Conservation (phyloP, 805 yeast genomes). For the Pichia phayaonensis region DNA sequence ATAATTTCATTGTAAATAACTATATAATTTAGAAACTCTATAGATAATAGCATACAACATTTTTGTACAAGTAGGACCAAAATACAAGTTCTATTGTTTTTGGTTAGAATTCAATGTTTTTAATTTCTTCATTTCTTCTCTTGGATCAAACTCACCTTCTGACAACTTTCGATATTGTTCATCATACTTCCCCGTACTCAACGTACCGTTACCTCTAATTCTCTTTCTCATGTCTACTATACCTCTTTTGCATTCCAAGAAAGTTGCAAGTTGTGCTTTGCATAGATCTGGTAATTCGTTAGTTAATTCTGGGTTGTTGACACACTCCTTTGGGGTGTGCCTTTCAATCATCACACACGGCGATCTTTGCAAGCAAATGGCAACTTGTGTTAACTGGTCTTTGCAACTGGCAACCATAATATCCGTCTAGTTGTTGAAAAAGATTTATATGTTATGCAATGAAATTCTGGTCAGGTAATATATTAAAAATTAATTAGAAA, state of each 20-base stretch:
- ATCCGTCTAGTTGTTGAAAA: neutral
- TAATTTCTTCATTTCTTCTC: conserved; percentile 70
- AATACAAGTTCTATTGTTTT: conserved; percentile 24
- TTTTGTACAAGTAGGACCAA: neutral
- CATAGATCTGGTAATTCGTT: conserved; percentile 82
- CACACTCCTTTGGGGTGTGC: conserved; percentile 81
- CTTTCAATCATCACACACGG: conserved; percentile 92
- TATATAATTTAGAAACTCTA: neutral
- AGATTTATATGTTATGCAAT: neutral
- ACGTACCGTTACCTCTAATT: conserved; percentile 87
- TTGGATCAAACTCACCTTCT: conserved; percentile 73
- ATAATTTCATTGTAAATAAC: neutral
- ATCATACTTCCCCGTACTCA: conserved; percentile 88
- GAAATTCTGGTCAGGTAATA: too few relatives aligned
- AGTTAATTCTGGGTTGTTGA: conserved; percentile 70
- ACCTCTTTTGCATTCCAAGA: conserved; percentile 86
- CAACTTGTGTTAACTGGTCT: conserved; percentile 92
- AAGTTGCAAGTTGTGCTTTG: conserved; percentile 73
- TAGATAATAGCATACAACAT: neutral
- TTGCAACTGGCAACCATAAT: conserved; percentile 72
- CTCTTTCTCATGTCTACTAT: conserved; percentile 87
- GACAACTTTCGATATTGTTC: conserved; percentile 76
- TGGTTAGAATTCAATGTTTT: conserved; percentile 49
- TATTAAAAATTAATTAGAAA: too few relatives aligned
- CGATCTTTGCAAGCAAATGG: conserved; percentile 89